phyloP scores from a whole-genome alignment of 305 asterid genomes.

The Petunia hybrid region DNA sequence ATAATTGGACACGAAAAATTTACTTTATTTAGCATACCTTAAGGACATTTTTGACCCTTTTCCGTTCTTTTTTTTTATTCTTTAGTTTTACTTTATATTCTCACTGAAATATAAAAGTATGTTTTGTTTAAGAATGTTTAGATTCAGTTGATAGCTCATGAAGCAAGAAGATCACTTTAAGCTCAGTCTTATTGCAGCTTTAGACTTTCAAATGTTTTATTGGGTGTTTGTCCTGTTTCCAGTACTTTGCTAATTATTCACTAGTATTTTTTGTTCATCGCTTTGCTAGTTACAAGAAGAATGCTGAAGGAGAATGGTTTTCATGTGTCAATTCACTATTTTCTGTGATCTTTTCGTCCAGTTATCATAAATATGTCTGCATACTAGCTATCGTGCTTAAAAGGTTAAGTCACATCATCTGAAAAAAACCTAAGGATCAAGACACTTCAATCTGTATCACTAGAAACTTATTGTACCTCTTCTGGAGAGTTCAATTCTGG shows the following conservation, averaged over 20 bases:
- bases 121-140: not conserved
- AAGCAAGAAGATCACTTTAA: not conserved
- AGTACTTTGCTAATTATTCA: not conserved
- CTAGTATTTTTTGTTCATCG: not conserved
- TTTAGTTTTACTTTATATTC: not conserved
- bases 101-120: not conserved
- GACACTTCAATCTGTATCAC: not conserved
- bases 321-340: not conserved
- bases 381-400: not conserved
- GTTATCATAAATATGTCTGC: not conserved
- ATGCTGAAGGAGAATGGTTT: not conserved
- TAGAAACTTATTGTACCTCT: not conserved
- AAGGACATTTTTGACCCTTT: not conserved
- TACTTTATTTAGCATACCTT: no score
- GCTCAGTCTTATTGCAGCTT: not conserved
- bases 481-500: no score
- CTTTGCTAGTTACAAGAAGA: not conserved
- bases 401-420: not conserved
- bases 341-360: not conserved
- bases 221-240: not conserved
- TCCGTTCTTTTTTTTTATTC: no score
- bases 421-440: no score
- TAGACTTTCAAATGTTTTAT: not conserved
- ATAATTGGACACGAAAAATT: no score
- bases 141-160: not conserved